phyloP scores from a whole-genome alignment of 352 stramenopile genomes.

The Pythium folliculosum region DNA sequence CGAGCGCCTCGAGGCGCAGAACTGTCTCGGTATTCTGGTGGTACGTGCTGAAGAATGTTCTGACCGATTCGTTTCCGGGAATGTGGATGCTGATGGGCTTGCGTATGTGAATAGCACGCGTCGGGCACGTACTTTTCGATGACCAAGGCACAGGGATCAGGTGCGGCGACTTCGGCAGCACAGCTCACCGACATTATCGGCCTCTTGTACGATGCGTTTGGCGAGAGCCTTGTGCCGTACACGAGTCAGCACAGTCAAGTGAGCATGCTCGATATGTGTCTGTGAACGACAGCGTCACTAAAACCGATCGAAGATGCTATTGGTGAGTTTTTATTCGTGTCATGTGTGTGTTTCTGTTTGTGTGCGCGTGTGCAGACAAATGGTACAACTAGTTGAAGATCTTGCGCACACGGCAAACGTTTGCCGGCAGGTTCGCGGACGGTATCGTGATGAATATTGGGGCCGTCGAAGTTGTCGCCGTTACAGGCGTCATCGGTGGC shows the following conservation, averaged over 20 bases:
- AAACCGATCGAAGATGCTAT: not conserved
- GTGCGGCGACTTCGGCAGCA: conserved; percentile 27
- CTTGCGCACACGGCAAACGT: conserved; percentile 29
- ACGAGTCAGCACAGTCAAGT: conserved; percentile 40
- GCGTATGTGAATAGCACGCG: conserved; percentile 48
- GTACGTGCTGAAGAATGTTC: conserved; percentile 36
- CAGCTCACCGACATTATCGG: conserved; percentile 52
- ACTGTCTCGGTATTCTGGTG: conserved; percentile 87
- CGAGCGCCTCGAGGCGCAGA: conserved; percentile 80
- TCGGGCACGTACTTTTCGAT: conserved; percentile 80
- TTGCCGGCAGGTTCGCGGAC: not conserved
- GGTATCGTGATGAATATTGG: conserved; percentile 14
- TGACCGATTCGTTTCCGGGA: not conserved
- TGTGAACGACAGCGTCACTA: conserved; percentile 4
- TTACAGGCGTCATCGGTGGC: not conserved
- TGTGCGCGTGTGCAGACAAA: not conserved
- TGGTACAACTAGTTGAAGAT: conserved; percentile 9
- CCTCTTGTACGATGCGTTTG: conserved; percentile 78
- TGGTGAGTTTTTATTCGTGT: not conserved
- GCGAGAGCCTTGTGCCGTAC: conserved; percentile 77
- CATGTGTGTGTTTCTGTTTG: not conserved
- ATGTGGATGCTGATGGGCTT: not conserved
- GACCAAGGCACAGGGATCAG: conserved; percentile 40
- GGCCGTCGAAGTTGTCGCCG: not conserved
- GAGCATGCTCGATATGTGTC: conserved; percentile 23